These are phyloP conservation scores for Parastagonospora avenae DNA, from an alignment of 2,329 filamentous ascomycete genomes.

Conservation along the genomic window DNA sequence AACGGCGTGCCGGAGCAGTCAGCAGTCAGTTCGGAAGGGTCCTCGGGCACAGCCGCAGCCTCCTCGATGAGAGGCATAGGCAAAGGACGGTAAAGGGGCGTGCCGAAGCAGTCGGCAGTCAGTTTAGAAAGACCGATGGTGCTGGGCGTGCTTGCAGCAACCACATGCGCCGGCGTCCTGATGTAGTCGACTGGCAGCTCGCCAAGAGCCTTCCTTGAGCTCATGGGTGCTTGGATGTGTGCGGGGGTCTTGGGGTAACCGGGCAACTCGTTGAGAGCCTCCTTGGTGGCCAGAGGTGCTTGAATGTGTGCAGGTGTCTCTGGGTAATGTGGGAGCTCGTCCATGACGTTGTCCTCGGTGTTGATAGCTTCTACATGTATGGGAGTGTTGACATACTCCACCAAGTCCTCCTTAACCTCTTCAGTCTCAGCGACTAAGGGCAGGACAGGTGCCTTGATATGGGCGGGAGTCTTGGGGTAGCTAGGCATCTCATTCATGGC, in stretches of 20 bases:
- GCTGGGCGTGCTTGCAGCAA: neutral
- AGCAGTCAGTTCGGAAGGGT: conserved; percentile 3
- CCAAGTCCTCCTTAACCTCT: conserved; percentile 9
- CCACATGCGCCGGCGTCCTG: conserved; percentile 13
- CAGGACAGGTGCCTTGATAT: conserved; percentile 8
- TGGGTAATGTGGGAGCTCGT: conserved; percentile 17
- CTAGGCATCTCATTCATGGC: conserved; percentile 13
- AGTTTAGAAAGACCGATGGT: neutral
- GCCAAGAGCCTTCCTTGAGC: conserved; percentile 20
- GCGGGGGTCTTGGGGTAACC: conserved; percentile 24
- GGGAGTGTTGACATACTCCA: conserved; percentile 18
- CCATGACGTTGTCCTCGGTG: conserved; percentile 9
- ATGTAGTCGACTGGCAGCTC: conserved; percentile 19
- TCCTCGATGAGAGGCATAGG: conserved; percentile 3
- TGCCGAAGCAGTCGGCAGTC: conserved; percentile 1
- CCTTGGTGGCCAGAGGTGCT: conserved; percentile 9
- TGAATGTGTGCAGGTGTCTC: conserved; percentile 12
- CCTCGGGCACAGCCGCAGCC: neutral
- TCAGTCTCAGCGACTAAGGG: conserved; percentile 3
- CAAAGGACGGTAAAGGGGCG: conserved; percentile 5
- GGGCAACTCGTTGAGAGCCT: conserved; percentile 14
- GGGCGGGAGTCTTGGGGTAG: conserved; percentile 10
- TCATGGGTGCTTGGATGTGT: conserved; percentile 18
- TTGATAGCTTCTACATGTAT: conserved; percentile 10
- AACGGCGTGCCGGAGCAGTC: conserved; percentile 5